Conservation (phyloP, 257 asterid genomes). For the Cynanchum wilfordii region DNA sequence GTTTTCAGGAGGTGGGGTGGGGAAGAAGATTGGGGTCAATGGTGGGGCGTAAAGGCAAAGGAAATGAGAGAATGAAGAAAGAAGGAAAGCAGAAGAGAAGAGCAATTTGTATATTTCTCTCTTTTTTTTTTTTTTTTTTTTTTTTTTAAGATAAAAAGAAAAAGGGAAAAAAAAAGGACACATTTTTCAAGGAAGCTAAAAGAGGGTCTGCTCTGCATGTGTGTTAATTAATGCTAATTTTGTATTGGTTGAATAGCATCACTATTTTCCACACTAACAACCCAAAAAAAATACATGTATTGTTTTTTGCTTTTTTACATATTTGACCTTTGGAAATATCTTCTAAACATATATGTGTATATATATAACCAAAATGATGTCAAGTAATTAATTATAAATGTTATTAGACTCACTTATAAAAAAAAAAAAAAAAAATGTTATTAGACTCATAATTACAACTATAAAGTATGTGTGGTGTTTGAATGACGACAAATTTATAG, state of each 20-base stretch:
- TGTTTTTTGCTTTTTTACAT: too few species aligned
- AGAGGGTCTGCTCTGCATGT: not conserved
- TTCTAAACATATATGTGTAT: too few species aligned
- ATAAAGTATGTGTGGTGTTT: too few species aligned
- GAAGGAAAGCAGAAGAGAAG: not conserved
- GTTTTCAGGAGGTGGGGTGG: not conserved
- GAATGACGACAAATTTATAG: too few species aligned
- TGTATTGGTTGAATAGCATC: not conserved
- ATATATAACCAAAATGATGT: too few species aligned
- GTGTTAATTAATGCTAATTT: not conserved
- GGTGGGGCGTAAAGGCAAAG: conserved; percentile 7
- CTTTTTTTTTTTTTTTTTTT: too few species aligned
- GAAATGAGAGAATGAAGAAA: not conserved
- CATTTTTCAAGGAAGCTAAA: conserved; percentile 1
- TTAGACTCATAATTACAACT: too few species aligned
- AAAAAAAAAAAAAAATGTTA: too few species aligned
- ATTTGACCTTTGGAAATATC: too few species aligned
- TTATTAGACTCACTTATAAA: too few species aligned
- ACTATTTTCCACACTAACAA: not conserved
- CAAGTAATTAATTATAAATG: too few species aligned
- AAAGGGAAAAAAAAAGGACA: not conserved
- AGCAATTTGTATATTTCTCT: not conserved
- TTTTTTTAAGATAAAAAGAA: too few species aligned
- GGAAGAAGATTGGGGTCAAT: conserved; percentile 4
- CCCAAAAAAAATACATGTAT: not conserved